phyloP scores from a whole-genome alignment of 2,329 filamentous ascomycete species.

The Ophiostoma pallidulum region DNA sequence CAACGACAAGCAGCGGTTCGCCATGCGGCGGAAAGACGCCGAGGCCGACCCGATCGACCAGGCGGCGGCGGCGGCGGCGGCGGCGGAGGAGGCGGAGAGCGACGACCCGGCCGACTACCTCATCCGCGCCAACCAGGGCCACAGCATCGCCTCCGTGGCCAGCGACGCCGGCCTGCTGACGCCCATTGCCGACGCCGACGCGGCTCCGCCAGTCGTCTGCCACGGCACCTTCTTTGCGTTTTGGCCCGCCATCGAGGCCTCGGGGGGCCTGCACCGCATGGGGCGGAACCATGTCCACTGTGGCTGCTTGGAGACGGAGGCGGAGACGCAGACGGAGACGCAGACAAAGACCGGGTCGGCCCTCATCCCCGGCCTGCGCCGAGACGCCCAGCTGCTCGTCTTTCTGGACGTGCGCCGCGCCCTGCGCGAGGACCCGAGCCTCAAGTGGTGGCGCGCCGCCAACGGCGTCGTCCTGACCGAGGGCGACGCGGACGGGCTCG shows the following conservation, averaged over 20 bases:
- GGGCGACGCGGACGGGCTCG: constrained; percentile 48
- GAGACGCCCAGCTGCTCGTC: constrained; percentile 65
- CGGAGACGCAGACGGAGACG: neutral
- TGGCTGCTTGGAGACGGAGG: constrained; percentile 30
- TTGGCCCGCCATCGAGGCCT: constrained; percentile 64
- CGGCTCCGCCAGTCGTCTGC: constrained; percentile 59
- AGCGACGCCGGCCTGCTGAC: constrained; percentile 57
- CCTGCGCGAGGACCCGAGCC: constrained; percentile 42
- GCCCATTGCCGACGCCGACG: constrained; percentile 51
- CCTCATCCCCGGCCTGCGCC: constrained; percentile 65
- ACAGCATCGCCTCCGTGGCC: constrained; percentile 63
- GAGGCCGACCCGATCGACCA: constrained; percentile 9
- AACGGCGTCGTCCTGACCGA: constrained; percentile 67
- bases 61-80: neutral
- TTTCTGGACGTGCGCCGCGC: constrained; percentile 64
- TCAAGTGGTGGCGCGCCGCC: constrained; percentile 70
- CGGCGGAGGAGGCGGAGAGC: constrained; percentile 15
- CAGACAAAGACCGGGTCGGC: too few relatives aligned
- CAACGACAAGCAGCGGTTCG: constrained; percentile 89
- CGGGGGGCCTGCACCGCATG: constrained; percentile 75
- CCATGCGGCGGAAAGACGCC: constrained; percentile 50
- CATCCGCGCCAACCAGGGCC: constrained; percentile 93
- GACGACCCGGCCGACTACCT: constrained; percentile 58
- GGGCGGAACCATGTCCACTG: constrained; percentile 83
- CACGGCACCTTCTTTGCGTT: constrained; percentile 84